A percentile compares a stretch with the other conserved stretches of the same genome.
Evolutionary conservation across 2,329 filamentous ascomycete species (phyloP).

Genomic region (Aurifilum marmelostoma): DNA sequence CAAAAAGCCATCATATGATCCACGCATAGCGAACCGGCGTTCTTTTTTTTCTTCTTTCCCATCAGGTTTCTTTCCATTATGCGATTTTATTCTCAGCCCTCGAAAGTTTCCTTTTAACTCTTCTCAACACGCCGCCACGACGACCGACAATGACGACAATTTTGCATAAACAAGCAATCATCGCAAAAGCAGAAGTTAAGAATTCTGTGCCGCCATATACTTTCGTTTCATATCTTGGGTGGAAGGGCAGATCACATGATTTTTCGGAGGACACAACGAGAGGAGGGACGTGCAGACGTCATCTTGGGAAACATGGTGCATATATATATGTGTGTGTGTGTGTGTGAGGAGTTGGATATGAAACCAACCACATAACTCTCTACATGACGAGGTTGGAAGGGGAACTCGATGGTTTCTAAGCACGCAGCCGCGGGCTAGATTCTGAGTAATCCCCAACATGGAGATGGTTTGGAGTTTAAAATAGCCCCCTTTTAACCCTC

Average conservation of each 20-base stretch:
- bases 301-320: not conserved
- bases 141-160: not conserved
- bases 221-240: not conserved
- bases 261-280: not conserved
- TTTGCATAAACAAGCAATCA: not conserved
- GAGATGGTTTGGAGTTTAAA: not conserved
- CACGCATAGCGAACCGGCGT: conserved; percentile 14
- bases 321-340: not conserved
- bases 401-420: not conserved
- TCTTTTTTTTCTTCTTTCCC: no score
- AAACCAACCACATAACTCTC: not conserved
- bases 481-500: not conserved
- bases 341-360: not conserved
- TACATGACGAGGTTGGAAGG: not conserved
- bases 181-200: not conserved
- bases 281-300: not conserved
- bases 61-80: not conserved
- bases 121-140: not conserved
- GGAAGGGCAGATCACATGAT: not conserved
- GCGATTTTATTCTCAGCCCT: not conserved
- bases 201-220: not conserved
- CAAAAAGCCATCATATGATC: not conserved
- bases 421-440: not conserved
- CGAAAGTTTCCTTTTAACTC: not conserved
- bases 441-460: not conserved